Evolutionary conservation across 2,329 filamentous ascomycete genomes (phyloP).

Genomic region (Bipolaris victoriae): DNA sequence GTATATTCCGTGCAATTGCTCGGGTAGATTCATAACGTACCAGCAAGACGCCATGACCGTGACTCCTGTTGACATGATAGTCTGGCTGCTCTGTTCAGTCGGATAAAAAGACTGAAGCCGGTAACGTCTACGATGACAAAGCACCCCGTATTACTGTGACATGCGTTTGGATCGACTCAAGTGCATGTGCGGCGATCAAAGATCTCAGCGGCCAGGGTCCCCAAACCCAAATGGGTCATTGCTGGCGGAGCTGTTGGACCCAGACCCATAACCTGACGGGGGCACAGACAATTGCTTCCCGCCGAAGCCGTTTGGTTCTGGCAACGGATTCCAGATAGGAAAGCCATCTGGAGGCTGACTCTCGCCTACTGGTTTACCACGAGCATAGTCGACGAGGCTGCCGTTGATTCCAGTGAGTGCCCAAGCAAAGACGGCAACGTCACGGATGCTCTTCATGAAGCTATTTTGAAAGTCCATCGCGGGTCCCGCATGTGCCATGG

Average conservation of each 20-base stretch:
- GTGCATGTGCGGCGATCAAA: background rate
- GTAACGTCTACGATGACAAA: background rate
- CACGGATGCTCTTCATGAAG: constrained; percentile 80
- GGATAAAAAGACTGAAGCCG: background rate
- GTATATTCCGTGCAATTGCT: constrained; percentile 17
- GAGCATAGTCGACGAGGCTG: constrained; percentile 68
- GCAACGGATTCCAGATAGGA: constrained; percentile 61
- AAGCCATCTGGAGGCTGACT: constrained; percentile 66
- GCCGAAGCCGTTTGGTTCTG: constrained; percentile 19
- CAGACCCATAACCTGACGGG: constrained; percentile 45
- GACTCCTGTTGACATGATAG: constrained; percentile 5
- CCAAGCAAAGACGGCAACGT: constrained; percentile 89
- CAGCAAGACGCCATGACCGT: constrained; percentile 12
- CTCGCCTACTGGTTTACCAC: constrained; percentile 67
- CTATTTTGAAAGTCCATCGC: constrained; percentile 56
- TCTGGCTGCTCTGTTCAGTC: background rate
- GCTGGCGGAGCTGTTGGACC: constrained; percentile 40
- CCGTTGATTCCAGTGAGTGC: constrained; percentile 80
- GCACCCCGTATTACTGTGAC: background rate
- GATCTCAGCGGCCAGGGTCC: constrained; percentile 41
- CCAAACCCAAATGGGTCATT: constrained; percentile 46
- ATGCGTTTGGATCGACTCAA: background rate
- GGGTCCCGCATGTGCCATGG: constrained; percentile 57
- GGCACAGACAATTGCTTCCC: constrained; percentile 32
- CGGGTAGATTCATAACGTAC: constrained; percentile 17